phyloP scores from a whole-genome alignment of 208 protist genomes.

The Trypanosoma melophagium region DNA sequence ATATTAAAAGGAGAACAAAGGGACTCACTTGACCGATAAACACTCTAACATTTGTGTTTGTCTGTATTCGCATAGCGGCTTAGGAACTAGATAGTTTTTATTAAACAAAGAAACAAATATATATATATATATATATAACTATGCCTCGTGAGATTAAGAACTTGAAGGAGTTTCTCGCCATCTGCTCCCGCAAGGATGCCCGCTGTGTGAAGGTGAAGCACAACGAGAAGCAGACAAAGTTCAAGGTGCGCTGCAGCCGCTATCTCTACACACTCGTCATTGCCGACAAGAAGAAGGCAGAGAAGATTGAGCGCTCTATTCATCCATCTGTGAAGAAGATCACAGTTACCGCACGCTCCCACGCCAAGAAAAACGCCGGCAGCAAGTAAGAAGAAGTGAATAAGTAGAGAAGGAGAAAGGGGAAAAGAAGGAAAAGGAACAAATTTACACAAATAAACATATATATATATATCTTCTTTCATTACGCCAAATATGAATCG shows the following conservation, averaged over 20 bases:
- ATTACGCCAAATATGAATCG: neutral
- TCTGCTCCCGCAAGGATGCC: slow-evolving; percentile 92
- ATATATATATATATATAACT: slow-evolving; percentile 6
- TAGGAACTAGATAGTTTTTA: no score
- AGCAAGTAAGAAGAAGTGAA: slow-evolving; percentile 44
- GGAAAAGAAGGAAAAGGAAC: neutral
- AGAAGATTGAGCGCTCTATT: slow-evolving; percentile 91
- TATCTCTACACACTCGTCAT: slow-evolving; percentile 93
- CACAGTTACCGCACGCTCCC: slow-evolving; percentile 74
- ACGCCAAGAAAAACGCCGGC: slow-evolving; percentile 83
- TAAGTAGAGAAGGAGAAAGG: neutral
- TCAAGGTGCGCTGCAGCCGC: slow-evolving; percentile 93
- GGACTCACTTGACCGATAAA: no score
- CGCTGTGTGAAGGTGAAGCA: slow-evolving; percentile 93
- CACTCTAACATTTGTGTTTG: no score
- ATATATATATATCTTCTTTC: slow-evolving; percentile 8
- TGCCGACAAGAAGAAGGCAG: slow-evolving; percentile 90
- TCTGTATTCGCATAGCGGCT: no score
- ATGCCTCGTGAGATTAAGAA: slow-evolving; percentile 92
- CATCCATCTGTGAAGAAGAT: slow-evolving; percentile 90
- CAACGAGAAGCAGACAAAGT: slow-evolving; percentile 89
- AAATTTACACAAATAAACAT: slow-evolving; percentile 16
- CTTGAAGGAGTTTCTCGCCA: slow-evolving; percentile 92
- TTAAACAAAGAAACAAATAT: neutral
- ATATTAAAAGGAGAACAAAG: no score